These are phyloP conservation scores for Erythrobasidium hasegawianum DNA, from an alignment of 1,284 basidiomycete genomes.

Conservation along the genomic window DNA sequence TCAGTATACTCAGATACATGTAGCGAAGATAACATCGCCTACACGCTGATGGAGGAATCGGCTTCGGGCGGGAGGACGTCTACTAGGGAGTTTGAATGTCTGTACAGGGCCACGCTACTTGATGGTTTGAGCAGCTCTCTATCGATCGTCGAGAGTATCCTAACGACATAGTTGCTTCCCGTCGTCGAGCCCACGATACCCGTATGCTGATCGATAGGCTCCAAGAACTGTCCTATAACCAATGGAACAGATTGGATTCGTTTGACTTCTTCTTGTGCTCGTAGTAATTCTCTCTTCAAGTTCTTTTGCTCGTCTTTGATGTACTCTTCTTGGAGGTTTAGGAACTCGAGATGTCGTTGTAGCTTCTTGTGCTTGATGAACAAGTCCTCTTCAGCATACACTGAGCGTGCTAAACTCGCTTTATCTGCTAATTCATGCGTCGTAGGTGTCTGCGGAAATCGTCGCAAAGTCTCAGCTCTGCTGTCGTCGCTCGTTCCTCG, in stretches of 20 bases:
- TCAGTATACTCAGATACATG: neutral
- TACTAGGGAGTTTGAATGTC: constrained; percentile 97
- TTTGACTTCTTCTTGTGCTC: constrained; percentile 99
- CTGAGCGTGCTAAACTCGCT: constrained; percentile 20
- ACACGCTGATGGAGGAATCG: constrained; percentile 91
- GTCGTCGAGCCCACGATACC: constrained; percentile 98
- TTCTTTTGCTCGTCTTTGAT: constrained; percentile 99
- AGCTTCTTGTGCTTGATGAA: constrained; percentile 96
- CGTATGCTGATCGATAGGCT: constrained; percentile 96
- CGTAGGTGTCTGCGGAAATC: constrained; percentile 3
- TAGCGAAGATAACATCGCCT: neutral
- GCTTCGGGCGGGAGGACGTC: constrained; percentile 98
- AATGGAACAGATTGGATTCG: constrained; percentile 98
- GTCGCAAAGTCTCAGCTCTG: too few relatives aligned
- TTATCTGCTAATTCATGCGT: constrained; percentile 31
- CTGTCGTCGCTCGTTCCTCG: neutral
- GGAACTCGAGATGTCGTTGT: constrained; percentile 84
- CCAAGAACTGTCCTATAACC: constrained; percentile 99
- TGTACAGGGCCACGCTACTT: constrained; percentile 92
- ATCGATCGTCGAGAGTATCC: constrained; percentile 95
- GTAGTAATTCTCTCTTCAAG: constrained; percentile 92
- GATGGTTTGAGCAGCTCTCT: constrained; percentile 95
- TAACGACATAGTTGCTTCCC: constrained; percentile 96
- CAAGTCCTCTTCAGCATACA: constrained; percentile 68
- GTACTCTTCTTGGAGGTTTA: constrained; percentile 93